Evolutionary conservation across 768 basidiomycete species (phyloP).

Genomic region (Suillus tomentosus): DNA sequence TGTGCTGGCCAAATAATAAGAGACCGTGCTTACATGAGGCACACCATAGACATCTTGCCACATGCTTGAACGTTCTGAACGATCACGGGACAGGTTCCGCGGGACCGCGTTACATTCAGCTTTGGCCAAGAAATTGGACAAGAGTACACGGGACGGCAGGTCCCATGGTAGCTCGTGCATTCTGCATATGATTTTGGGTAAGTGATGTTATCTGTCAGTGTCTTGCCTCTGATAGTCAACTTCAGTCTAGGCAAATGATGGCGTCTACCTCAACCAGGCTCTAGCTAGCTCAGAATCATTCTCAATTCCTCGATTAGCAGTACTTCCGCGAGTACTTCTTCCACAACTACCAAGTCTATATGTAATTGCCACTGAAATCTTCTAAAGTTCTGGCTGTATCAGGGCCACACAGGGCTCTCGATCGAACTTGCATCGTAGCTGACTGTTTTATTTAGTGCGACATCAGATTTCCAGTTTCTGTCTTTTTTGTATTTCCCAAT

Average conservation of each 20-base stretch:
- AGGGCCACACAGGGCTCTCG: conserved; percentile 50
- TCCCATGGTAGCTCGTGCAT: not conserved
- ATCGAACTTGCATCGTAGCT: conserved; percentile 28
- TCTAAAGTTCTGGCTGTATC: conserved; percentile 40
- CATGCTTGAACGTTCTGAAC: not conserved
- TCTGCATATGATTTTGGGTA: not conserved
- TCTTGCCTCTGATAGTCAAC: conserved; percentile 1
- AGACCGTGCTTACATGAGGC: not conserved
- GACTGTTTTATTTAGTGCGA: not conserved
- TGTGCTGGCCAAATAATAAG: not conserved
- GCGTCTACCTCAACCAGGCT: not conserved
- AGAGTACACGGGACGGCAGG: not conserved
- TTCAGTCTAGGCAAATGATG: not conserved
- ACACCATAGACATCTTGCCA: not conserved
- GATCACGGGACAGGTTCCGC: not conserved
- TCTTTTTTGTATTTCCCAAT: conserved; percentile 30
- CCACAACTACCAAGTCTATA: conserved; percentile 5
- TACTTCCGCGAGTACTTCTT: not conserved
- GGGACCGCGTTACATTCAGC: not conserved
- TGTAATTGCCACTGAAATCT: conserved; percentile 13
- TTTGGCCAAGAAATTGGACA: not conserved
- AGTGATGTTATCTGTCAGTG: not conserved
- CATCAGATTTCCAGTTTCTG: conserved; percentile 5
- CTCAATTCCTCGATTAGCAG: not conserved
- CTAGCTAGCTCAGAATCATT: not conserved